phyloP scores from a whole-genome alignment of 2,329 filamentous ascomycete genomes.

The Esteya vermicola region DNA sequence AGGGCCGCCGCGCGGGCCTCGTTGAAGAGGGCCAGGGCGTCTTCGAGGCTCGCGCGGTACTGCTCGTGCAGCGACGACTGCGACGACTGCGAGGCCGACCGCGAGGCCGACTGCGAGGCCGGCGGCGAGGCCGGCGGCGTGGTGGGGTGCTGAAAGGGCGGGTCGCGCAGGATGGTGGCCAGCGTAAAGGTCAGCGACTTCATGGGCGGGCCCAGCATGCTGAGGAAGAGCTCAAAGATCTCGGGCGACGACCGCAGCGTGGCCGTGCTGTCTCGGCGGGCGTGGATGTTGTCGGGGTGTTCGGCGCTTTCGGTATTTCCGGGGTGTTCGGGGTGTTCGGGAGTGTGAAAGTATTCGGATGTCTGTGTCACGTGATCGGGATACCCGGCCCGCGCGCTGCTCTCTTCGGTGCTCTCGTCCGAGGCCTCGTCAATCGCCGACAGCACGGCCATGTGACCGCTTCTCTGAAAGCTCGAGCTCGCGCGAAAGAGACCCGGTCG shows the following conservation, averaged over 20 bases:
- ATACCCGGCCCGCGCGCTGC: constrained; percentile 14
- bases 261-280: constrained; percentile 9
- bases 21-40: constrained; percentile 70
- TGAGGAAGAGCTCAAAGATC: constrained; percentile 85
- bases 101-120: too few relatives aligned
- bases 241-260: constrained; percentile 52
- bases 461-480: constrained; percentile 21
- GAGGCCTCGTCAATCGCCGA: constrained; percentile 49
- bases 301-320: too few relatives aligned
- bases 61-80: constrained; percentile 66
- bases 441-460: constrained; percentile 28
- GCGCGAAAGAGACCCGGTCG: constrained; percentile 12
- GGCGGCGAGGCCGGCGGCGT: too few relatives aligned
- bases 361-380: neutral
- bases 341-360: neutral
- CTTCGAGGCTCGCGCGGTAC: constrained; percentile 64
- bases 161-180: constrained; percentile 73
- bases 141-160: constrained; percentile 62
- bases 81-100: too few relatives aligned
- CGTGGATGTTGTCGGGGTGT: neutral
- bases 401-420: constrained; percentile 35
- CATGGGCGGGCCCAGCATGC: constrained; percentile 81
- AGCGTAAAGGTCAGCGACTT: constrained; percentile 89
- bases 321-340: too few relatives aligned
- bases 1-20: constrained; percentile 62